These are phyloP conservation scores for Thelonectria blattea DNA, from an alignment of 2,329 filamentous ascomycete genomes.

Conservation along the genomic window DNA sequence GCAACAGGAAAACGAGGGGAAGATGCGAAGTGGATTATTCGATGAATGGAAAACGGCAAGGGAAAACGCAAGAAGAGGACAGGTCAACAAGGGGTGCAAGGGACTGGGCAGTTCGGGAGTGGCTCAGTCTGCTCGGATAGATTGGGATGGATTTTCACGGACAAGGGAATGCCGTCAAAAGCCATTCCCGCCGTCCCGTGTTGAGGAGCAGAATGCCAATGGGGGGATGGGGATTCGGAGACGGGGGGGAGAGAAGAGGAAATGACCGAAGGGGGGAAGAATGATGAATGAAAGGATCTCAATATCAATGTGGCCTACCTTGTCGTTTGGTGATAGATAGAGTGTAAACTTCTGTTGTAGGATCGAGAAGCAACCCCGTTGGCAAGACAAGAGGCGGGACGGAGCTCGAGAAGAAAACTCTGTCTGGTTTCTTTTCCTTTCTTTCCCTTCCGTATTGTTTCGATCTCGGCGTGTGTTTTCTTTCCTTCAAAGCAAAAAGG, in stretches of 20 bases:
- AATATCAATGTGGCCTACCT: constrained; percentile 14
- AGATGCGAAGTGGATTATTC: constrained; percentile 2
- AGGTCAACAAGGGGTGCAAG: constrained; percentile 9
- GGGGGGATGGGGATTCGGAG: constrained; percentile 21
- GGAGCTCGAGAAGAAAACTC: constrained; percentile 3
- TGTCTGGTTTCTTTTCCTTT: constrained; percentile 7
- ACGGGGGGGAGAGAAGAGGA: constrained; percentile 17
- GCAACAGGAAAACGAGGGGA: constrained; percentile 4
- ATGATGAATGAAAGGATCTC: constrained; percentile 8
- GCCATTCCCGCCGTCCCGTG: constrained; percentile 22
- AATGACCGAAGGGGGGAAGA: constrained; percentile 23
- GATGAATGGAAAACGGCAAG: constrained; percentile 7
- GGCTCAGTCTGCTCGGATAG: constrained; percentile 21
- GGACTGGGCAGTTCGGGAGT: constrained; percentile 16
- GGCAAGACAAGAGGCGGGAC: not conserved
- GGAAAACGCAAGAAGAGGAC: not conserved
- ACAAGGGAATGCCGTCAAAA: constrained; percentile 30
- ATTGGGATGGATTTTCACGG: constrained; percentile 18
- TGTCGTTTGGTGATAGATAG: constrained; percentile 14
- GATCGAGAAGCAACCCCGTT: not conserved
- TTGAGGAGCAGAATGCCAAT: constrained; percentile 29
- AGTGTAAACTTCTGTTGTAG: not conserved
- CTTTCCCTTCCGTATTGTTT: constrained; percentile 6
- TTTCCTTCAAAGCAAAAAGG: constrained; percentile 21
- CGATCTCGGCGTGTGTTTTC: constrained; percentile 9